phyloP scores from a whole-genome alignment of 2,329 filamentous ascomycete species.

The Arthrobotrys entomopaga region DNA sequence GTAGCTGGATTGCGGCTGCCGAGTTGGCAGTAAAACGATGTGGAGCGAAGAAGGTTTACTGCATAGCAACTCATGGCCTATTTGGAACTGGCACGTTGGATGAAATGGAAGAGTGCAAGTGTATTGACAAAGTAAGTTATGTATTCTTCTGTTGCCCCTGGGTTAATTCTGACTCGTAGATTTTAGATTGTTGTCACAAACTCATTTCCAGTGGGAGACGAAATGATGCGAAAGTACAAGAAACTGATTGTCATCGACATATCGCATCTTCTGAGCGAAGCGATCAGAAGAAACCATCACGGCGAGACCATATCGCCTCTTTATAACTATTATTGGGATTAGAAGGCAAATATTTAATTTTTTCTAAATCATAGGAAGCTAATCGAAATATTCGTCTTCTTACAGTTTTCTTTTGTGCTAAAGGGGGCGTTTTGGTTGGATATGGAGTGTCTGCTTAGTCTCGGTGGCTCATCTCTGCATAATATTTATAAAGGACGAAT shows the following conservation, averaged over 20 bases:
- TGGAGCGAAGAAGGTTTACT: constrained; percentile 91
- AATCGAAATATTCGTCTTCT: constrained; percentile 4
- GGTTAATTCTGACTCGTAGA: neutral
- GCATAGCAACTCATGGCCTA: constrained; percentile 94
- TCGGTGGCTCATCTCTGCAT: constrained; percentile 1
- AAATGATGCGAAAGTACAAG: constrained; percentile 74
- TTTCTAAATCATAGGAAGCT: neutral
- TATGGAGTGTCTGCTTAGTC: neutral
- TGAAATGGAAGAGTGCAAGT: constrained; percentile 89
- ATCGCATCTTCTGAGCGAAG: constrained; percentile 86
- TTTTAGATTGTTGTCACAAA: constrained; percentile 86
- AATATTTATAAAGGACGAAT: neutral
- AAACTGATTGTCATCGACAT: constrained; percentile 93
- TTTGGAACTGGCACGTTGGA: constrained; percentile 90
- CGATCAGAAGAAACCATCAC: constrained; percentile 94
- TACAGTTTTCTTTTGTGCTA: constrained; percentile 1
- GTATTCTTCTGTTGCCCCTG: neutral
- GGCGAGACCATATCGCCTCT: constrained; percentile 70
- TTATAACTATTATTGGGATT: constrained; percentile 51
- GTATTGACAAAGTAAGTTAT: constrained; percentile 74
- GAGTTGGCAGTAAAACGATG: constrained; percentile 96
- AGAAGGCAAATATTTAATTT: neutral
- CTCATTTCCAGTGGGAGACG: constrained; percentile 87
- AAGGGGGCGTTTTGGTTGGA: constrained; percentile 57
- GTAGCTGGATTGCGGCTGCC: constrained; percentile 95